Evolutionary conservation across 129 eudicot species (phyloP), one percentile per base, ranked within the genome.

Genomic region (Centrapalus pauciflorus): DNA sequence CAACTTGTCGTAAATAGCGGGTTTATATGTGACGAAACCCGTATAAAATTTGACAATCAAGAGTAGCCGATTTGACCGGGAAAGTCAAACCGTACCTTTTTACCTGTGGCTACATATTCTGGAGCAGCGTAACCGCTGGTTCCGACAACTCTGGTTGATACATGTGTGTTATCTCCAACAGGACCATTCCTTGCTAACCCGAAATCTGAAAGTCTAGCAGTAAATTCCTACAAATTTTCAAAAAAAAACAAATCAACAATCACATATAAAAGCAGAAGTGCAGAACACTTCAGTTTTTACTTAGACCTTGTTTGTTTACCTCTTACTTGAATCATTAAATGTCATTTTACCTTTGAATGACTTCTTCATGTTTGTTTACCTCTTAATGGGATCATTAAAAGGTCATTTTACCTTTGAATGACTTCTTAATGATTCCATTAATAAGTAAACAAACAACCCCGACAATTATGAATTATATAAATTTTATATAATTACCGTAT

Each of bases 41-140:
- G 7, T n/a, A 30, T 62, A 11, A 5, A 61, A n/a, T 24, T 71
- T 16, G 14, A 55, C 56, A 20, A 32, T 45, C 32, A 45, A 66
- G 43, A 43, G 17, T 0, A 30, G 17, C 13, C 23, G 3, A 8
- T 46, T 74, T 75, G 74, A 74, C 79, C 67, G 19, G 9, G 35
- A 66, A 66, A 56, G 79, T 74, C 68, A 60, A 73, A 38, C 48
- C 25, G 19, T 7, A 19, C 16, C 4, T 60, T 30, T 58, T 35
- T 55, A 82, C 92, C 92, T 75, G 89, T 77, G 26, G 95, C 86
- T 7, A 86, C 79, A 34, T 86, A 86, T 65, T 86, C 95, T 20
- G 95, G 95, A 56, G 95, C 95, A 10, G 95, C 95, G 76, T 86
- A 86, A 55, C 95, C 95, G 19, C 63, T 70, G 16, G 95, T 86